Evolutionary conservation across 495 filamentous ascomycete genomes (phyloP).

Genomic region (Hypomontagnella submonticulosa): DNA sequence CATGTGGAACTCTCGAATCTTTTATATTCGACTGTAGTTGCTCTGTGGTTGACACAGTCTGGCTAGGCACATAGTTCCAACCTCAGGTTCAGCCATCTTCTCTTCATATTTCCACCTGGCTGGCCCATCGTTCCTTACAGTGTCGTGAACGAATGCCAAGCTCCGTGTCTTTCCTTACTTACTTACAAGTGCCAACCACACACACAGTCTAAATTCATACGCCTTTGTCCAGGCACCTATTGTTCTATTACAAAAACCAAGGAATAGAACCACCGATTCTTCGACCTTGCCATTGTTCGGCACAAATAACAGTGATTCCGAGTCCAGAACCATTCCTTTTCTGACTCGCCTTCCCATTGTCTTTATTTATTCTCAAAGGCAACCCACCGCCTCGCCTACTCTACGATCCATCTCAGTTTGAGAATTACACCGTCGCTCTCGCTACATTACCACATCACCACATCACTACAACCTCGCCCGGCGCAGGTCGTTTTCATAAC

Average conservation of each 20-base stretch:
- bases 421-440: slow-evolving; percentile 1
- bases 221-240: slow-evolving; percentile 22
- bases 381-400: neutral
- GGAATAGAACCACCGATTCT: slow-evolving; percentile 24
- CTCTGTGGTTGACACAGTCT: slow-evolving; percentile 19
- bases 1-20: slow-evolving; percentile 22
- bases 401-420: slow-evolving; percentile 6
- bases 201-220: neutral
- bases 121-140: slow-evolving; percentile 46
- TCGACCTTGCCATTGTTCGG: slow-evolving; percentile 28
- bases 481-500: slow-evolving; percentile 35
- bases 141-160: slow-evolving; percentile 24
- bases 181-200: slow-evolving; percentile 4
- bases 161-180: slow-evolving; percentile 26
- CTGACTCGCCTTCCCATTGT: slow-evolving; percentile 19
- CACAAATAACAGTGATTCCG: slow-evolving; percentile 14
- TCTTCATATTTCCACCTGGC: neutral
- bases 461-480: slow-evolving; percentile 38
- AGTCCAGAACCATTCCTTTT: slow-evolving; percentile 20
- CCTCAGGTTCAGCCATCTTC: slow-evolving; percentile 12
- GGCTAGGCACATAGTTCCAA: slow-evolving; percentile 26
- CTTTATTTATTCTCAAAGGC: slow-evolving; percentile 32
- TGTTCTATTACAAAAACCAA: slow-evolving; percentile 21
- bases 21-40: slow-evolving; percentile 22
- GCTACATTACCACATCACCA: slow-evolving; percentile 13